A percentile compares a stretch with the other conserved stretches of the same genome.
Evolutionary conservation across 257 asterid species (phyloP).

Genomic region (Vinca minor): DNA sequence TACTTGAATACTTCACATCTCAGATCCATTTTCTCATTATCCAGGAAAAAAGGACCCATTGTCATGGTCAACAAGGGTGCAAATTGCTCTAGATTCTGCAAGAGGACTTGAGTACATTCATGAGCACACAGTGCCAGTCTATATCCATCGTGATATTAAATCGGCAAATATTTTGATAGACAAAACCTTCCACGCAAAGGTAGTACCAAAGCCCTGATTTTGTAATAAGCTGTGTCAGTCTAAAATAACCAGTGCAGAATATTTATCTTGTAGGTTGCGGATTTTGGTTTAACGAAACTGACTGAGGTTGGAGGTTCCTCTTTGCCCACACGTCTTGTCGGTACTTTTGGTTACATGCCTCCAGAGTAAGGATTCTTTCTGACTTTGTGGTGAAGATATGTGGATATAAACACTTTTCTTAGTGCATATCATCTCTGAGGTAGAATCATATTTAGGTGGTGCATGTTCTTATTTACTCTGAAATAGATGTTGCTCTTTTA

Average conservation of each 20-base stretch:
- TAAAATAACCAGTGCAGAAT: slow-evolving; percentile 8
- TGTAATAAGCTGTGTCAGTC: slow-evolving; percentile 12
- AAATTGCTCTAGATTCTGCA: slow-evolving; percentile 93
- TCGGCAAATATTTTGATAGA: slow-evolving; percentile 91
- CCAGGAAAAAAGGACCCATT: slow-evolving; percentile 76
- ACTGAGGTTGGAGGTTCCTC: slow-evolving; percentile 85
- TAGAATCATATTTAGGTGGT: not conserved
- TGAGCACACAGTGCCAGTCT: slow-evolving; percentile 94
- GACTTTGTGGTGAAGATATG: not conserved
- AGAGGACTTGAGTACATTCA: slow-evolving; percentile 97
- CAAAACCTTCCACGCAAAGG: slow-evolving; percentile 83
- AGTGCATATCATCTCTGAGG: not conserved
- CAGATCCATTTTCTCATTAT: slow-evolving; percentile 16
- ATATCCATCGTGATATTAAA: slow-evolving; percentile 95
- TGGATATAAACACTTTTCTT: not conserved
- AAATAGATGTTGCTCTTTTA: not conserved
- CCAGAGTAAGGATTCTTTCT: slow-evolving; percentile 66
- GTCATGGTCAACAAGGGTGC: slow-evolving; percentile 81
- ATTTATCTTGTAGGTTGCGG: slow-evolving; percentile 66
- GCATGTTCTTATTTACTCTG: not conserved
- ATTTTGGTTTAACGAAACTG: slow-evolving; percentile 84
- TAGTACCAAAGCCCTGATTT: slow-evolving; percentile 22
- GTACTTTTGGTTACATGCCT: slow-evolving; percentile 98
- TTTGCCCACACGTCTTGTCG: slow-evolving; percentile 82
- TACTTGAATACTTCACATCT: not conserved